A percentile compares a stretch with the other conserved stretches of the same genome.
phyloP scores from a whole-genome alignment of 169 alveolate genomes.

The Plasmodium chabaudi region DNA sequence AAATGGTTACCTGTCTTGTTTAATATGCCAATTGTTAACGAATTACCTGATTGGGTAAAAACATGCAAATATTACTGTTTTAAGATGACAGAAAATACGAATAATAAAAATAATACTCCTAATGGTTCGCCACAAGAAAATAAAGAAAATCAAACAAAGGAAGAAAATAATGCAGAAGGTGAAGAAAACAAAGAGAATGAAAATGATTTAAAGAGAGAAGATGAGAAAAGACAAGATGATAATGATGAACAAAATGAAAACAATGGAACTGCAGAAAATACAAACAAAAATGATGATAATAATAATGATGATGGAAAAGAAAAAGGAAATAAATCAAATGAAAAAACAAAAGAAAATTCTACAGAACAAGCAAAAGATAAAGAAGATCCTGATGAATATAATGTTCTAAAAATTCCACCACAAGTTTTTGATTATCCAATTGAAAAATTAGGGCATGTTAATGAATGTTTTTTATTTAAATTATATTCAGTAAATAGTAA shows the following conservation, averaged over 20 bases:
- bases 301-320: background rate
- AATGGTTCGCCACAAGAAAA: background rate
- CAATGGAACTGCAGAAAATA: background rate
- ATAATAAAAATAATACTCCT: conserved; percentile 6
- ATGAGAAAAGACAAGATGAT: conserved; percentile 47
- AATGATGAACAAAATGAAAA: background rate
- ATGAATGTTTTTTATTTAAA: conserved; percentile 78
- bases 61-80: conserved; percentile 69
- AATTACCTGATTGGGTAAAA: conserved; percentile 73
- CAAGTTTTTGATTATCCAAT: conserved; percentile 75
- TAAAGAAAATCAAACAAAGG: background rate
- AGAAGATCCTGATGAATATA: conserved; percentile 78
- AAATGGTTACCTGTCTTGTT: conserved; percentile 71
- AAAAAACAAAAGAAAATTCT: background rate
- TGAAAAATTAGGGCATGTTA: conserved; percentile 79
- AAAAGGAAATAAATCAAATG: background rate
- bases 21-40: conserved; percentile 63
- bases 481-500: conserved; percentile 68
- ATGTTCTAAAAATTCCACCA: conserved; percentile 79
- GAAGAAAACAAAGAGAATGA: background rate
- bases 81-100: conserved; percentile 49
- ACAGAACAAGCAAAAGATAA: conserved; percentile 7
- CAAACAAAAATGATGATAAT: background rate
- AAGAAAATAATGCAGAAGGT: conserved; percentile 2
- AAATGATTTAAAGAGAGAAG: conserved; percentile 5